Evolutionary conservation across 2,329 filamentous ascomycete species (phyloP), one percentile per base, ranked within the genome.

Genomic region (Corinectria fuckeliana): DNA sequence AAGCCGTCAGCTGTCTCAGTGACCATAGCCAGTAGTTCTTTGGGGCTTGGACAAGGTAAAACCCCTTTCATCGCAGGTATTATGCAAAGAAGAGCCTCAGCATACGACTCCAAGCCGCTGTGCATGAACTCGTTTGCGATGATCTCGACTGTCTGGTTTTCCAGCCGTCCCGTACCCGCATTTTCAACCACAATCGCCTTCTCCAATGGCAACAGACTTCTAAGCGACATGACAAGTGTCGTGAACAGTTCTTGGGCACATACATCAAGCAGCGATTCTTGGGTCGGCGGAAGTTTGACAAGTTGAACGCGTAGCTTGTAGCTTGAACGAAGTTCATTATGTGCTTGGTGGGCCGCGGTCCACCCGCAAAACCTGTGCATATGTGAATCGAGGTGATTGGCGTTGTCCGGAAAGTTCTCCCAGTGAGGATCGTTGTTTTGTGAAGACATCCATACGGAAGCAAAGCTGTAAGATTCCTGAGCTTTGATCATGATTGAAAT

Each of bases 201-300:
- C 8, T 25, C 47, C 4, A 62, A 26, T 2, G 32, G 28, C 13
- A 51, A 36, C 4, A 25, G 41, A 6, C 18, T 34, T 8, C 23
- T 10, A 7, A 52, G 16, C 21, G 39, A 60, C 23, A 34, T 48
- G 16, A 62, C 18, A 5, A 58, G 53, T 10, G 18, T 10, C 3
- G 45, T 56, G 21, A 65, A 64, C 1, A 68, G 54, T 9, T 67
- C 62, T 26, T 64, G 62, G n/a, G 57, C 55, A 20, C 62, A 61
- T 0, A 58, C 16, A 2, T 65, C 57, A 14, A 65, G 49, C 3
- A 66, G 50, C 4, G 61, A 57, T 7, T n/a, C 20, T n/a, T 51
- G 42, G 36, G 18, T 50, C n/a, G 18, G 20, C n/a, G 25, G 21
- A 18, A 44, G 48, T 7, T 11, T 38, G 13, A 45, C 13, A 25